These are phyloP conservation scores for Bryoglossum gracile DNA, from an alignment of 495 filamentous ascomycete species.

Conservation along the genomic window DNA sequence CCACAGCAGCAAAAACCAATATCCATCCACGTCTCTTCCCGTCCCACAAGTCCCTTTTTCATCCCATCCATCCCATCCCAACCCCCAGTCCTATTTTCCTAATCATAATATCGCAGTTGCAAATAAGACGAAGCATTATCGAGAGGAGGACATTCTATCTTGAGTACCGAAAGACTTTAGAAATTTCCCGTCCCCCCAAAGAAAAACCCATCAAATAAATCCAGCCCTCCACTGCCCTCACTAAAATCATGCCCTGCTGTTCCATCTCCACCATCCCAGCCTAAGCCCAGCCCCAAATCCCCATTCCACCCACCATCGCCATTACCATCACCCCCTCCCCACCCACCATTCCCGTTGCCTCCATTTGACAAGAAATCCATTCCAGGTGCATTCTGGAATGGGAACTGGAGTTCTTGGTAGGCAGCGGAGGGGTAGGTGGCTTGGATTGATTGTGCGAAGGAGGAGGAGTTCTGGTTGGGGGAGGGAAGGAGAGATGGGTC, in stretches of 20 bases:
- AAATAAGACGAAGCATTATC: no score
- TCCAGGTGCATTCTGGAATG: constrained; percentile 8
- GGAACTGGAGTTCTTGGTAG: constrained; percentile 19
- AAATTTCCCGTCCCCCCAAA: constrained; percentile 51
- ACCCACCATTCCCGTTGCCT: constrained; percentile 26
- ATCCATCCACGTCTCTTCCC: no score
- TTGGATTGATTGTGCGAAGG: background rate
- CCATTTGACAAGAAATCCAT: constrained; percentile 22
- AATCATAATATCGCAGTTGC: no score
- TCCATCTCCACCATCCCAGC: constrained; percentile 55
- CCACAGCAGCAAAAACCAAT: no score
- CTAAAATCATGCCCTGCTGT: constrained; percentile 74
- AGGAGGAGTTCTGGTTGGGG: constrained; percentile 19
- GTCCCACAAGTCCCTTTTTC: no score
- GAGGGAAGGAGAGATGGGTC: constrained; percentile 40
- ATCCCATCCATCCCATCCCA: no score
- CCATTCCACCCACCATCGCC: constrained; percentile 9
- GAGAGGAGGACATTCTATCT: no score
- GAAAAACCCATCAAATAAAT: constrained; percentile 88
- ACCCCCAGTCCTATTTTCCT: no score
- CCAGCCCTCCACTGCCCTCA: constrained; percentile 68
- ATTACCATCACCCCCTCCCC: constrained; percentile 1
- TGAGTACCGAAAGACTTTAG: no score
- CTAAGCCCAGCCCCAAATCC: constrained; percentile 64
- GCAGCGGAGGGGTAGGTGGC: background rate